Evolutionary conservation across 169 alveolate species (phyloP).

Genomic region (Cryptosporidium ubiquitum): DNA sequence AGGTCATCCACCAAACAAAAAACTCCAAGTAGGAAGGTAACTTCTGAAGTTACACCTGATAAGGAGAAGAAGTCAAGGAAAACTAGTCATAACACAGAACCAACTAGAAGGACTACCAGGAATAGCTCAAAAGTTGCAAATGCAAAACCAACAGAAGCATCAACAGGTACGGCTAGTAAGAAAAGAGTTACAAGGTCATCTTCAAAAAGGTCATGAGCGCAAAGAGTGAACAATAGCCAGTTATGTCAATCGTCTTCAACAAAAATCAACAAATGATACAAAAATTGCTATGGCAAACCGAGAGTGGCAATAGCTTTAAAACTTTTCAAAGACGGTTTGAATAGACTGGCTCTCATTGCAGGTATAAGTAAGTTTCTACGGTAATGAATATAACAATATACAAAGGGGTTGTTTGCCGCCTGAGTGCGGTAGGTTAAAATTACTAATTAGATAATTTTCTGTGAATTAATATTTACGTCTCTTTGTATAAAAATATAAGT

Average conservation of each 20-base stretch:
- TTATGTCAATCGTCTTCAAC: background rate
- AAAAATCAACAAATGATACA: background rate
- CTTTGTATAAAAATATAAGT: background rate
- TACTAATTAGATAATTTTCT: conserved; percentile 8
- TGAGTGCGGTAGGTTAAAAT: conserved; percentile 18
- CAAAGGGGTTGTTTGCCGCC: conserved; percentile 29
- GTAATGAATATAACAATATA: background rate
- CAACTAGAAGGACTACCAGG: conserved; percentile 31
- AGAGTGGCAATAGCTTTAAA: background rate
- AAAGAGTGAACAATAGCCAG: background rate
- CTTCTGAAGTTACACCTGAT: background rate
- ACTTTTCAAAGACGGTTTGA: background rate
- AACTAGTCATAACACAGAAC: background rate
- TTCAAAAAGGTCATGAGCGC: background rate
- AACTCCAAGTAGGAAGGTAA: conserved; percentile 47
- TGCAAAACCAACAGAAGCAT: background rate
- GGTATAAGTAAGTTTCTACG: conserved; percentile 1
- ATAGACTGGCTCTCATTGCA: background rate
- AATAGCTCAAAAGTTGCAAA: conserved; percentile 6
- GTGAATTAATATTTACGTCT: conserved; percentile 22
- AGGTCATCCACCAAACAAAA: conserved; percentile 37
- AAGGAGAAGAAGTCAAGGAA: background rate
- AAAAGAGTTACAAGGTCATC: conserved; percentile 66
- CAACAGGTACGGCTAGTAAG: background rate
- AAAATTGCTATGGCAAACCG: background rate